Evolutionary conservation across 2,329 filamentous ascomycete species (phyloP).

Genomic region (Claviceps pusilla): DNA sequence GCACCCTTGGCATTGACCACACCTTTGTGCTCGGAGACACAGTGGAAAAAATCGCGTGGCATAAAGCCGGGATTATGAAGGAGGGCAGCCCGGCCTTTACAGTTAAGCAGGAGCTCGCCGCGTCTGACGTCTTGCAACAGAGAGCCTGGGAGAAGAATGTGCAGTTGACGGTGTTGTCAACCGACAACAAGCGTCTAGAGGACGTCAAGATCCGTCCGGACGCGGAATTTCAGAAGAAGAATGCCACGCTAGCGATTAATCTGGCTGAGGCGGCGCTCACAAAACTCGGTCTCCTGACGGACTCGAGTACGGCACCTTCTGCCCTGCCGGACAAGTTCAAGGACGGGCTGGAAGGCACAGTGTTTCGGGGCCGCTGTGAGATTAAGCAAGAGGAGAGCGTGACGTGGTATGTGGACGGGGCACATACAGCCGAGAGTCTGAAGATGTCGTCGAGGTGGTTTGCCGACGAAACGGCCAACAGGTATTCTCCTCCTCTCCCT

Average conservation of each 20-base stretch:
- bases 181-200: conserved; percentile 30
- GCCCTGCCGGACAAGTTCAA: conserved; percentile 45
- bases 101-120: conserved; percentile 33
- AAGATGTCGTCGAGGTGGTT: conserved; percentile 75
- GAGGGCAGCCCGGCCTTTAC: conserved; percentile 41
- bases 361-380: conserved; percentile 68
- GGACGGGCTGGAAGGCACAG: conserved; percentile 57
- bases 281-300: conserved; percentile 25
- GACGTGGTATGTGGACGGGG: conserved; percentile 81
- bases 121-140: conserved; percentile 28
- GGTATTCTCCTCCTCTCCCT: conserved; percentile 10
- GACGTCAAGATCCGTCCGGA: conserved; percentile 34
- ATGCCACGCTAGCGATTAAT: conserved; percentile 37
- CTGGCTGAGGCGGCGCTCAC: conserved; percentile 35
- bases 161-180: conserved; percentile 27
- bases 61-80: conserved; percentile 61
- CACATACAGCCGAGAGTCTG: conserved; percentile 84
- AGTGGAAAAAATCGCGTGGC: conserved; percentile 54
- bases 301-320: conserved; percentile 20
- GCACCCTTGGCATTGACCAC: conserved; percentile 55
- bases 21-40: conserved; percentile 47
- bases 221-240: conserved; percentile 43
- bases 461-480: conserved; percentile 29
- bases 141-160: conserved; percentile 40
- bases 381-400: conserved; percentile 39